A percentile compares a stretch with the other conserved stretches of the same genome.
Conservation (phyloP, 2,329 filamentous ascomycete genomes). For the Calonectria crousiana region DNA sequence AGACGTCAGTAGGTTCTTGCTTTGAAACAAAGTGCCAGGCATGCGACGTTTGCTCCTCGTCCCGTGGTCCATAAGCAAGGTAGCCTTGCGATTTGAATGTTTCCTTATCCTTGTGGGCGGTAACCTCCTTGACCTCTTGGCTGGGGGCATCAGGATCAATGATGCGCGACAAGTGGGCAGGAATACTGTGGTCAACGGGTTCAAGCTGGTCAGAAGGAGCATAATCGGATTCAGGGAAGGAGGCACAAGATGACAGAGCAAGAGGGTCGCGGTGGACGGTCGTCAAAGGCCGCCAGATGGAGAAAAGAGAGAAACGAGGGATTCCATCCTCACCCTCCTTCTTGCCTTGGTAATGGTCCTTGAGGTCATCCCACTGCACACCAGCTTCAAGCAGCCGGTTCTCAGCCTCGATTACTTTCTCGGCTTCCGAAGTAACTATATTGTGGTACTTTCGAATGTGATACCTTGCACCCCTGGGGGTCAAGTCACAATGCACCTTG, state of each 20-base stretch:
- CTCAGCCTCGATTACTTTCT: neutral
- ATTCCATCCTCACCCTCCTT: neutral
- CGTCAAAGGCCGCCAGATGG: neutral
- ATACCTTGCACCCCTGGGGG: constrained; percentile 21
- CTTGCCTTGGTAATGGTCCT: neutral
- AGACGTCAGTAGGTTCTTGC: neutral
- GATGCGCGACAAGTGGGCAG: neutral
- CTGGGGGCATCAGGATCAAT: neutral
- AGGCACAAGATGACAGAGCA: neutral
- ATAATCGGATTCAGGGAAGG: neutral
- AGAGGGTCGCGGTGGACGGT: neutral
- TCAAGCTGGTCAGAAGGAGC: neutral
- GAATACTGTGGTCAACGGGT: neutral
- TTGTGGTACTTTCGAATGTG: constrained; percentile 20
- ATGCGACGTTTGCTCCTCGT: neutral
- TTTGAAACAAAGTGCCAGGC: neutral
- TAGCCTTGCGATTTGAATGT: neutral
- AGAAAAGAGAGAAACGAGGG: neutral
- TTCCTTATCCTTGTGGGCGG: neutral
- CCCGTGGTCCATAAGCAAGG: neutral
- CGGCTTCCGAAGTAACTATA: neutral
- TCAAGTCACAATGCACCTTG: constrained; percentile 19
- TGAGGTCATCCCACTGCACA: neutral
- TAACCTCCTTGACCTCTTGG: neutral
- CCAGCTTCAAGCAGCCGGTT: neutral